These are phyloP conservation scores for Podospora tetraspora DNA, from an alignment of 495 filamentous ascomycete species.

Conservation along the genomic window DNA sequence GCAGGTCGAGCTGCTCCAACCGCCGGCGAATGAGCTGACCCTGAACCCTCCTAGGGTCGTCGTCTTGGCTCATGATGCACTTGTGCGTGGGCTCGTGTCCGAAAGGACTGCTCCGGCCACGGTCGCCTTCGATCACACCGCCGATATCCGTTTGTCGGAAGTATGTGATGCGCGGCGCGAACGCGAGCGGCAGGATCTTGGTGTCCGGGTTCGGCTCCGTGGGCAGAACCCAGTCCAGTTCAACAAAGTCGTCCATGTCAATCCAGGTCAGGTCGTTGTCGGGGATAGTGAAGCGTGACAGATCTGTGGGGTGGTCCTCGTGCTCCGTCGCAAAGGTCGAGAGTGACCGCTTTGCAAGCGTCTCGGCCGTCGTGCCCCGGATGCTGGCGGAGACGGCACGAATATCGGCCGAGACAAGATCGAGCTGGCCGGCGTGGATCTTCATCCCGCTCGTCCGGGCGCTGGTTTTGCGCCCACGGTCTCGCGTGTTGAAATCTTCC, in stretches of 20 bases:
- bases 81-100: conserved; percentile 87
- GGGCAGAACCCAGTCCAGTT: conserved; percentile 92
- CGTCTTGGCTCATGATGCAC: conserved; percentile 90
- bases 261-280: conserved; percentile 94
- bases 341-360: conserved; percentile 59
- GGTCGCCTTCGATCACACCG: conserved; percentile 59
- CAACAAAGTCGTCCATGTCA: conserved; percentile 99
- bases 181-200: conserved; percentile 86
- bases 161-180: conserved; percentile 90
- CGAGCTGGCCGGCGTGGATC: conserved; percentile 87
- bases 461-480: conserved; percentile 64
- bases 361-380: conserved; percentile 65
- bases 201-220: conserved; percentile 87
- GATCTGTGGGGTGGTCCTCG: conserved; percentile 51
- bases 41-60: conserved; percentile 88
- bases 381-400: conserved; percentile 91
- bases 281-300: conserved; percentile 88
- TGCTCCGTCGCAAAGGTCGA: conserved; percentile 45
- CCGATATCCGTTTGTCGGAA: conserved; percentile 94
- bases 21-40: conserved; percentile 76
- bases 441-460: conserved; percentile 85
- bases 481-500: conserved; percentile 79
- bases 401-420: conserved; percentile 87
- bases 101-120: conserved; percentile 74
- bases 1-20: conserved; percentile 68